Conservation (phyloP, 257 asterid genomes). For the Solanum piurae region DNA sequence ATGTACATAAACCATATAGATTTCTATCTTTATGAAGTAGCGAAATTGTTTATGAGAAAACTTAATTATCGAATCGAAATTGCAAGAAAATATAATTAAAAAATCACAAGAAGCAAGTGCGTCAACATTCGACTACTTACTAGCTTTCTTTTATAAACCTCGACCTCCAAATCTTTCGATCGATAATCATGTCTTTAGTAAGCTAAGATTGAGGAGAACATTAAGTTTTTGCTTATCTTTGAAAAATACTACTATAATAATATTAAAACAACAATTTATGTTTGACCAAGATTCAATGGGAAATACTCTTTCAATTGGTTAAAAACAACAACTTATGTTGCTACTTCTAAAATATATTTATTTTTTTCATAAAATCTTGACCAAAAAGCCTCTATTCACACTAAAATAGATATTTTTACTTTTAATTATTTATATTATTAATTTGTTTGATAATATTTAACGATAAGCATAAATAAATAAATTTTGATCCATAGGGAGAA, state of each 20-base stretch:
- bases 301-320: not conserved
- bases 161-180: not conserved
- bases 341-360: not conserved
- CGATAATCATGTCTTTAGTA: accelerated
- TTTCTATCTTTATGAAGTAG: not conserved
- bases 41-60: too few species aligned
- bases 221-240: not conserved
- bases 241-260: not conserved
- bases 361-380: not conserved
- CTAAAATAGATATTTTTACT: not conserved
- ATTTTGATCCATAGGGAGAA: not conserved
- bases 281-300: not conserved
- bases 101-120: not conserved
- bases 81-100: not conserved
- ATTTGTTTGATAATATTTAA: not conserved
- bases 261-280: not conserved
- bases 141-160: not conserved
- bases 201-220: not conserved
- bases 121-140: too few species aligned
- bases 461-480: not conserved
- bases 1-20: not conserved
- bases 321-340: not conserved
- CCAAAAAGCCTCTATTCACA: not conserved
- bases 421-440: not conserved
- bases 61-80: accelerated